These are phyloP conservation scores for Multifurca ochricompacta DNA, from an alignment of 768 basidiomycete genomes.

Conservation along the genomic window DNA sequence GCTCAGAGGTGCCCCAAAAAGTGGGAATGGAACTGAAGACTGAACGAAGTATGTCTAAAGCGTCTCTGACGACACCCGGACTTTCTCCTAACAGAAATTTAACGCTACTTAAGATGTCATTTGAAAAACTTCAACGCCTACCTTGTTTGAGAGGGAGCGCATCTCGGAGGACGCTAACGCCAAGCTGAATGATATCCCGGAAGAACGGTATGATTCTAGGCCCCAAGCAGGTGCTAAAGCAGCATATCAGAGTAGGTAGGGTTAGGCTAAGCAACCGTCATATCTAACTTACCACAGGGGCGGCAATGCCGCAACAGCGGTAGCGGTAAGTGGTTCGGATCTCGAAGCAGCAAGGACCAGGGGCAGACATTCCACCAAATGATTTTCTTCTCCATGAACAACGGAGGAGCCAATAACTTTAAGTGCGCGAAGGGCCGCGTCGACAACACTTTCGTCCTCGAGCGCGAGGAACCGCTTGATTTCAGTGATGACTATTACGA, in stretches of 20 bases:
- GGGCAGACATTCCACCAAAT: slow-evolving; percentile 53
- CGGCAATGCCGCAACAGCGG: slow-evolving; percentile 48
- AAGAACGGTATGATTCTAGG: slow-evolving; percentile 86
- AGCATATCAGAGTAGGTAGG: neutral
- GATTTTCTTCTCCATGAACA: slow-evolving; percentile 56
- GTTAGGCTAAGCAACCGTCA: slow-evolving; percentile 9
- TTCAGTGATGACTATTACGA: slow-evolving; percentile 45
- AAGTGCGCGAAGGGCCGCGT: slow-evolving; percentile 53
- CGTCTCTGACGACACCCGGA: slow-evolving; percentile 30
- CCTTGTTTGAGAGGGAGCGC: slow-evolving; percentile 24
- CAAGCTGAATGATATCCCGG: slow-evolving; percentile 57
- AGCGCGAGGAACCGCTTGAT: slow-evolving; percentile 43
- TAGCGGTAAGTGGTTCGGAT: slow-evolving; percentile 30
- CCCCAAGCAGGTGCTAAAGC: slow-evolving; percentile 59
- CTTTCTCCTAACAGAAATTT: slow-evolving; percentile 20
- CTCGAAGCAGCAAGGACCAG: slow-evolving; percentile 43
- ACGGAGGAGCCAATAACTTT: slow-evolving; percentile 50
- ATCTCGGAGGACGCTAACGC: slow-evolving; percentile 41
- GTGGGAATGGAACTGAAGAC: slow-evolving; percentile 70
- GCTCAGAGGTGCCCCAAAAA: slow-evolving; percentile 65
- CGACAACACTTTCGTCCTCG: slow-evolving; percentile 33
- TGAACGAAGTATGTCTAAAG: slow-evolving; percentile 49
- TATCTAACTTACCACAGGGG: slow-evolving; percentile 48
- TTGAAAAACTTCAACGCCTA: neutral
- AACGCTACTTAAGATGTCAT: neutral